phyloP scores from a whole-genome alignment of 148 eudicot species.

The Vaccinium darrowii region DNA sequence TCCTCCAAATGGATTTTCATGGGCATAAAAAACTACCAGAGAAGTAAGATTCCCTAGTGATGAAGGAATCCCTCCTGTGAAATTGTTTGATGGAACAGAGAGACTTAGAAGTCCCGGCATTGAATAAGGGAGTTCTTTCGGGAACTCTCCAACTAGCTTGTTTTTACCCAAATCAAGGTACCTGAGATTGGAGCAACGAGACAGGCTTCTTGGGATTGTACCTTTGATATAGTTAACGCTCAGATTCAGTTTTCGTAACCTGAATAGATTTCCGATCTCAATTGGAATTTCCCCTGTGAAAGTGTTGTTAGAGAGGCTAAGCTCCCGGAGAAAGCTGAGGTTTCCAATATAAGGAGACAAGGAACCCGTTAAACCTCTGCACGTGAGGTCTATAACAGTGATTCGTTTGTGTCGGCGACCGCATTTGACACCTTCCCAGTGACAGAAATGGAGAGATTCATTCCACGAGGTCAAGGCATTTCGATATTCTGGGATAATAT shows the following conservation, averaged over 20 bases:
- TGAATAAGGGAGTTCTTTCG: neutral
- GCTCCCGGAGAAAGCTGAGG: neutral
- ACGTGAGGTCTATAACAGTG: neutral
- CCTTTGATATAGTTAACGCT: neutral
- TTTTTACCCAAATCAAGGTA: neutral
- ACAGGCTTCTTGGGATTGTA: neutral
- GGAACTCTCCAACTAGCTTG: neutral
- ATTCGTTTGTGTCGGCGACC: neutral
- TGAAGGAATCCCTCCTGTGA: neutral
- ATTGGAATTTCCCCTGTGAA: neutral
- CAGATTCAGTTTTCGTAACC: neutral
- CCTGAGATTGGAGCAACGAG: neutral
- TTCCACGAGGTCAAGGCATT: neutral
- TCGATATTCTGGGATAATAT: neutral
- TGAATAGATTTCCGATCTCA: neutral
- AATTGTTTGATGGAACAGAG: accelerated
- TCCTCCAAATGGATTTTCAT: neutral
- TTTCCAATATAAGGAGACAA: neutral
- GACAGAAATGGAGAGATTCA: neutral
- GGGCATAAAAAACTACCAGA: neutral
- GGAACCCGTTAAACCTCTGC: neutral
- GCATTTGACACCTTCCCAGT: neutral
- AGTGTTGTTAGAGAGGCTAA: neutral
- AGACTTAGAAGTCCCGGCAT: neutral
- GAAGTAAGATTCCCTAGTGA: neutral